A percentile compares a stretch with the other conserved stretches of the same genome.
These are phyloP conservation scores for Pythium dissimile DNA, from an alignment of 352 stramenopile species.

Conservation along the genomic window DNA sequence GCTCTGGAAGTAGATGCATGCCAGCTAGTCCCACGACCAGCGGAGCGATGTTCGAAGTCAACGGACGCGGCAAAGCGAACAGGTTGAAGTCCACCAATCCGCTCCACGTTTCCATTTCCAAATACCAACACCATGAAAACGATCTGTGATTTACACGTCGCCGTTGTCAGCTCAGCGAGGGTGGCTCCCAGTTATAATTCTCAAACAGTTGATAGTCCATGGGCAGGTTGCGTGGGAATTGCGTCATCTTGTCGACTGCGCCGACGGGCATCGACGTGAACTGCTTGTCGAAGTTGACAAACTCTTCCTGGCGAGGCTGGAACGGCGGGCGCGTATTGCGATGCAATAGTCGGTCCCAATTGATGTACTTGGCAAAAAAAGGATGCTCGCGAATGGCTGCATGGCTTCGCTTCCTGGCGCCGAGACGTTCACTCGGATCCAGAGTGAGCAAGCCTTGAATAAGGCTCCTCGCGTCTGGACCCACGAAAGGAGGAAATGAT, in stretches of 20 bases:
- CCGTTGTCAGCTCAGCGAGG: conserved; percentile 12
- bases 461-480: conserved; percentile 41
- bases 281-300: conserved; percentile 83
- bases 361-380: conserved; percentile 67
- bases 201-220: conserved; percentile 85
- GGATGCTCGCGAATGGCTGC: conserved; percentile 54
- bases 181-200: conserved; percentile 81
- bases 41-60: too few species aligned
- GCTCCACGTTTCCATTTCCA: too few species aligned
- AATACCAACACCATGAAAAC: too few species aligned
- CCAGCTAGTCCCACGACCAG: neutral
- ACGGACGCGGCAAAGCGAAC: too few species aligned
- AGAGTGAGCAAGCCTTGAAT: conserved; percentile 46
- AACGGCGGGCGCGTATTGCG: conserved; percentile 52
- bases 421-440: conserved; percentile 58
- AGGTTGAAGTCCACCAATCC: too few species aligned
- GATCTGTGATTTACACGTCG: too few species aligned
- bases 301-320: conserved; percentile 60
- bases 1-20: conserved; percentile 96
- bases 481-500: conserved; percentile 53
- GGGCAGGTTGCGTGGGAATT: conserved; percentile 70
- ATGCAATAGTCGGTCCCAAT: conserved; percentile 53
- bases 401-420: conserved; percentile 33
- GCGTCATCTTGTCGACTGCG: conserved; percentile 66
- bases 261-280: conserved; percentile 82